Percentiles rank a stretch among this genome's conserved stretches.
These are phyloP conservation scores for Mortierella sp. DNA, from an alignment of 371 early-diverging fungal species.

Conservation along the genomic window DNA sequence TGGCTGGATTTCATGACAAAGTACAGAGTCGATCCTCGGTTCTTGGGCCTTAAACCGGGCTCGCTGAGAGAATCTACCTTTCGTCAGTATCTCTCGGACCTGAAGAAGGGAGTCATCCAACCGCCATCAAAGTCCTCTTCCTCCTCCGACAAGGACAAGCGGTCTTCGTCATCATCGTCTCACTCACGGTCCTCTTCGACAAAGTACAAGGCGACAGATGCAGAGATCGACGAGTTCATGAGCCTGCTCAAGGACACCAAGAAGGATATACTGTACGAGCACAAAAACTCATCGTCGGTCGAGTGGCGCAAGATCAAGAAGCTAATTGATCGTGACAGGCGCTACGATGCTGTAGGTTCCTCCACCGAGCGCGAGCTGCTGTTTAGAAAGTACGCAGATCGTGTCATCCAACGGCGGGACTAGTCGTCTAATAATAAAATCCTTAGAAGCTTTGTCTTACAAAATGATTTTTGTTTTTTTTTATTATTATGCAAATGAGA, in stretches of 20 bases:
- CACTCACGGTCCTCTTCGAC: conserved; percentile 26
- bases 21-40: conserved; percentile 47
- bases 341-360: conserved; percentile 53
- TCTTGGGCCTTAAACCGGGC: conserved; percentile 48
- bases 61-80: conserved; percentile 50
- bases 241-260: conserved; percentile 50
- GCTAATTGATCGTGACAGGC: conserved; percentile 51
- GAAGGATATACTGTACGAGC: conserved; percentile 51
- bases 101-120: conserved; percentile 49
- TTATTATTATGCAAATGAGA: conserved; percentile 17
- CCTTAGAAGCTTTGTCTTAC: neutral
- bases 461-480: neutral
- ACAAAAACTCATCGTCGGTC: conserved; percentile 46
- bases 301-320: conserved; percentile 57
- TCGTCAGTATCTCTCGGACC: conserved; percentile 48
- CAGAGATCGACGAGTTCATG: conserved; percentile 51
- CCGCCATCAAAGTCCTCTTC: conserved; percentile 13
- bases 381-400: conserved; percentile 52
- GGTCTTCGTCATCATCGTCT: conserved; percentile 17
- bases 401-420: conserved; percentile 47
- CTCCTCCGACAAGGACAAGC: conserved; percentile 19
- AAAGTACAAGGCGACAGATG: conserved; percentile 52
- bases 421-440: neutral
- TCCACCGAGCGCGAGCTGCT: conserved; percentile 54
- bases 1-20: conserved; percentile 59